phyloP scores from a whole-genome alignment of 257 asterid species.

The Petunia secreta region DNA sequence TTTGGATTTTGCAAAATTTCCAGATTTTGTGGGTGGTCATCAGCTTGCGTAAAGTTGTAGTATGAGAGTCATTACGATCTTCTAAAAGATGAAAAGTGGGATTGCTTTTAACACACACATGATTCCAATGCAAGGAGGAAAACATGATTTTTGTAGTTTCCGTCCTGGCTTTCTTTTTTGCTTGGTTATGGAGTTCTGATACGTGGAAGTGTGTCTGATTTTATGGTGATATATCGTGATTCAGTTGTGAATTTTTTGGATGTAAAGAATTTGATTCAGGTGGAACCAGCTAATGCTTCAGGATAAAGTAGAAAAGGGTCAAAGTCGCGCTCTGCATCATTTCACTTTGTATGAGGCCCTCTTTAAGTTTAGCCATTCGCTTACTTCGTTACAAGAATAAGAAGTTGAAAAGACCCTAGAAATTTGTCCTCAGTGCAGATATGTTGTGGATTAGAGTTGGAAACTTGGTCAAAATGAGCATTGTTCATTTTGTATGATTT shows the following conservation, averaged over 20 bases:
- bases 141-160: not conserved
- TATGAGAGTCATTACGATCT: not conserved
- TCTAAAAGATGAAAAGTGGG: not conserved
- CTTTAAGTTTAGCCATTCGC: not conserved
- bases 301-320: not conserved
- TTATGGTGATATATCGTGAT: not conserved
- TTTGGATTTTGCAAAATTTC: not conserved
- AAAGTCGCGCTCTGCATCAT: not conserved
- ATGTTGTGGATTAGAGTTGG: too few relatives aligned
- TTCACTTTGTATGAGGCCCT: not conserved
- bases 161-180: not conserved
- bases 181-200: slow-evolving; percentile 2
- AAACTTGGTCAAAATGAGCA: too few relatives aligned
- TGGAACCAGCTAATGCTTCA: slow-evolving; percentile 1
- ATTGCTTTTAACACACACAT: not conserved
- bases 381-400: not conserved
- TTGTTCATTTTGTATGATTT: not conserved
- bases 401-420: not conserved
- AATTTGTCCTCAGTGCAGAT: not conserved
- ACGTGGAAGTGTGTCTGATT: slow-evolving; percentile 12
- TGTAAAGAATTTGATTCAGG: not conserved
- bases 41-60: slow-evolving; percentile 4
- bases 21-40: not conserved
- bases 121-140: not conserved
- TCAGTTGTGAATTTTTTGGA: not conserved